Evolutionary conservation across 202 grass and related monocot species (phyloP).

Genomic region (Bolboschoenoplectus hybrid): DNA sequence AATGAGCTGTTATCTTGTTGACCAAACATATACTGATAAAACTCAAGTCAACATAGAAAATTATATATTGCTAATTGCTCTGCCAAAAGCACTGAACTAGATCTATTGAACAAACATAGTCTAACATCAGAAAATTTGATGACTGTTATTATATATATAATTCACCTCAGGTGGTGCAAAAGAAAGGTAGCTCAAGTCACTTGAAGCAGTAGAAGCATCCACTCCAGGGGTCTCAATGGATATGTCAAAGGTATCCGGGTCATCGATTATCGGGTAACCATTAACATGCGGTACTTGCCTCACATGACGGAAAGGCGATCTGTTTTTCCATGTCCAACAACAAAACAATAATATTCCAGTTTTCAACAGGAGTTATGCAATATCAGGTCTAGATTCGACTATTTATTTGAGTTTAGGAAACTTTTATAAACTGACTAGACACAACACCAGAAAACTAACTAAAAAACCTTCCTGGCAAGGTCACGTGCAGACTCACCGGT

Average conservation of each 20-base stretch:
- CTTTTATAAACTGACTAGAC: background rate
- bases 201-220: conserved; percentile 46
- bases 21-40: background rate
- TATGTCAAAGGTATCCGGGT: conserved; percentile 67
- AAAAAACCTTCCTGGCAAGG: background rate
- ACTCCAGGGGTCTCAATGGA: conserved; percentile 75
- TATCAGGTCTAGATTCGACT: background rate
- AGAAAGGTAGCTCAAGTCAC: conserved; percentile 79
- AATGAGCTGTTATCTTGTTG: background rate
- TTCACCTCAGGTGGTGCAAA: conserved; percentile 93
- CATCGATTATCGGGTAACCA: conserved; percentile 67
- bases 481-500: background rate
- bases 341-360: background rate
- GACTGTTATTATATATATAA: too few species aligned
- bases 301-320: conserved; percentile 58
- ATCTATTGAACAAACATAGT: too few species aligned
- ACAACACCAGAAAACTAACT: background rate
- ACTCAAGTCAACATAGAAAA: background rate
- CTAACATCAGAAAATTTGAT: too few species aligned
- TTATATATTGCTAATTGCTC: background rate
- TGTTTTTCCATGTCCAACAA: conserved; percentile 42
- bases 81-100: too few species aligned
- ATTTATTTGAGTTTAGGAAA: background rate
- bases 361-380: background rate
- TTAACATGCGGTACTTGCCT: conserved; percentile 55